Base-by-base conservation (phyloP, 2,329 filamentous ascomycete species). In the Fusarium sp. region DNA sequence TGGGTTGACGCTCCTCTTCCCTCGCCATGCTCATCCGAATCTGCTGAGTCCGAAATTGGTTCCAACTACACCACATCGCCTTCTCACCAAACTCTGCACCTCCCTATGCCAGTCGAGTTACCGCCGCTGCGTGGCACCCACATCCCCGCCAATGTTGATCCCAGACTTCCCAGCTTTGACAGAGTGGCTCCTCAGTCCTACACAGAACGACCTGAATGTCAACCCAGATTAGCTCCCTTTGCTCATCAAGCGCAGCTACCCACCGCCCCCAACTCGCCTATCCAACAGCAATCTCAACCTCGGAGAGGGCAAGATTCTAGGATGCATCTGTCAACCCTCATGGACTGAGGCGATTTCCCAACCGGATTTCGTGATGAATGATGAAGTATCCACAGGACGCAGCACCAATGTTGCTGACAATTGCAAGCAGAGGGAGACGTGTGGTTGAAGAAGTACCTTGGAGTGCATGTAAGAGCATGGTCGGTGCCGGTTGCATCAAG, bases 1-100 rank as follows among this genome's bases (percentile, higher is more conserved):
- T 76, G 75, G 74, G 35, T 75, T 20, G 78, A 81, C 18, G 73
- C 76, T 11, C 77, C 78, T 26, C 73, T 82, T 8, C 77, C 78
- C 4, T 82, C 80, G 9, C 80, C 81, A 8, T 76, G 72, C 56
- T 76, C 76, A 54, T 84, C 86, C 38, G 75, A 77, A 28, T 81
- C 81, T 1, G 92, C 91, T 4, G 81, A 84, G 49, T 93, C 92
- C 1, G 93, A 96, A 77, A 82, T 83, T 28, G 86, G 86, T 66
- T 91, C 89, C 3, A 84, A 86, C 57, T 87, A 88, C 75, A 89
- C 89, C 6, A 85, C 85, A 29, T 91, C 89, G 13, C 87, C 88
- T n/a, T 18, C 75, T 18, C 74, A 81, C 75, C 75, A 66, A 37
- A 60, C 72, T 81, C 75, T 68, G 60, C 79, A 49, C 76, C 53